Percentiles rank a stretch among this genome's conserved stretches.
Evolutionary conservation across 371 early-diverging fungal species (phyloP).

Genomic region (Syncephalis fuscata): DNA sequence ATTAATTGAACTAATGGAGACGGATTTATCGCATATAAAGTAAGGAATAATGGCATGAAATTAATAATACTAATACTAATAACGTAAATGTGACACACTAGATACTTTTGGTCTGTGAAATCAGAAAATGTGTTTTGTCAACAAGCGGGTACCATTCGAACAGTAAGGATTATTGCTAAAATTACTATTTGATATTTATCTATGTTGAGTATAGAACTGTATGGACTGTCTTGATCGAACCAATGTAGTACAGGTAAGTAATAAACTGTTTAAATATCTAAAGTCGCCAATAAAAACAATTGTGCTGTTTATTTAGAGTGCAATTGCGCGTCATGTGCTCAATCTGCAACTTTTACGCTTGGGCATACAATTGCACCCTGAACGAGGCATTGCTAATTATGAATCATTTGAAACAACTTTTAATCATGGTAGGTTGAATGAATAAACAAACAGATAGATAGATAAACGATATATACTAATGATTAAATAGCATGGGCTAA

Average conservation of each 20-base stretch:
- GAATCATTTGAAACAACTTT: slow-evolving; percentile 37
- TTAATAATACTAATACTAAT: no score
- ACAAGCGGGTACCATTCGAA: slow-evolving; percentile 30
- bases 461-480: slow-evolving; percentile 18
- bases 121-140: slow-evolving; percentile 1
- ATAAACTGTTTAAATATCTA: no score
- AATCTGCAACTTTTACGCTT: slow-evolving; percentile 42
- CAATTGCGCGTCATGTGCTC: slow-evolving; percentile 56
- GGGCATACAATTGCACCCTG: slow-evolving; percentile 28
- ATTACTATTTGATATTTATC: no score
- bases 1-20: slow-evolving; percentile 54
- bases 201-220: slow-evolving; percentile 42
- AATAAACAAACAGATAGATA: no score
- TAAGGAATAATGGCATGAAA: no score
- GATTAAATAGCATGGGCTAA: slow-evolving; percentile 79
- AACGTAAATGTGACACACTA: slow-evolving; percentile 29
- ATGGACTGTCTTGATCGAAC: slow-evolving; percentile 99
- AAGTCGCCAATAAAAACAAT: no score
- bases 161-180: slow-evolving; percentile 27
- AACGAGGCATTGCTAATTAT: slow-evolving; percentile 35
- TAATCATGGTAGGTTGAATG: not conserved
- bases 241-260: slow-evolving; percentile 84
- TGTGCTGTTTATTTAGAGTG: slow-evolving; percentile 6
- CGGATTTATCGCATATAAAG: slow-evolving; percentile 20
- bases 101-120: slow-evolving; percentile 38